Conservation (phyloP, 2,329 filamentous ascomycete genomes). For the Arthrobotrys entomopaga region DNA sequence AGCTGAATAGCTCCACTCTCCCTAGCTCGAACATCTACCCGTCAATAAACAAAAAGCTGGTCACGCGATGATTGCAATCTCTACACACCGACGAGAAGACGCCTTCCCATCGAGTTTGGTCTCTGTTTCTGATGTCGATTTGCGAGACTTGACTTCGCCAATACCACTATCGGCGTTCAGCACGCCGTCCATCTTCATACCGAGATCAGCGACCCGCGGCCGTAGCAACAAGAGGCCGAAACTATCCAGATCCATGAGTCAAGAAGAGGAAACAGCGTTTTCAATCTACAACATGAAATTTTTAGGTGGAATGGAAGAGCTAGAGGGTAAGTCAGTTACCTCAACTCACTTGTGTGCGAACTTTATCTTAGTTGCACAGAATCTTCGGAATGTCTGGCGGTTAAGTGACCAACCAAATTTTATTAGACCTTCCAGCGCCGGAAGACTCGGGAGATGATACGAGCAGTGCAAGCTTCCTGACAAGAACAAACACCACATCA, state of each 20-base stretch:
- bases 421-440: conserved; percentile 27
- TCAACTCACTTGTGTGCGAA: neutral
- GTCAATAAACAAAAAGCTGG: conserved; percentile 15
- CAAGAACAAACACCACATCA: conserved; percentile 48
- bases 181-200: conserved; percentile 24
- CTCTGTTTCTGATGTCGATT: conserved; percentile 37
- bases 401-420: conserved; percentile 9
- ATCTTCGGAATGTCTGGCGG: neutral
- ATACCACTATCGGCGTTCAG: conserved; percentile 38
- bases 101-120: conserved; percentile 51
- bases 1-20: conserved; percentile 17
- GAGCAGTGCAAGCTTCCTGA: conserved; percentile 43
- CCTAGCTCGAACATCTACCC: conserved; percentile 22
- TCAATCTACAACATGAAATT: conserved; percentile 50
- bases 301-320: conserved; percentile 35
- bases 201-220: conserved; percentile 24
- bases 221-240: conserved; percentile 35
- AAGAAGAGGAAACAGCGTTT: conserved; percentile 32
- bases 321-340: conserved; percentile 30
- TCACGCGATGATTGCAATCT: conserved; percentile 55
- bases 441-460: conserved; percentile 50
- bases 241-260: conserved; percentile 41
- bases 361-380: conserved; percentile 20
- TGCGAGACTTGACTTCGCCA: conserved; percentile 38
- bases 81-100: conserved; percentile 51